These are phyloP conservation scores for Ricinus communis DNA, from an alignment of 345 rosid species.

Conservation along the genomic window DNA sequence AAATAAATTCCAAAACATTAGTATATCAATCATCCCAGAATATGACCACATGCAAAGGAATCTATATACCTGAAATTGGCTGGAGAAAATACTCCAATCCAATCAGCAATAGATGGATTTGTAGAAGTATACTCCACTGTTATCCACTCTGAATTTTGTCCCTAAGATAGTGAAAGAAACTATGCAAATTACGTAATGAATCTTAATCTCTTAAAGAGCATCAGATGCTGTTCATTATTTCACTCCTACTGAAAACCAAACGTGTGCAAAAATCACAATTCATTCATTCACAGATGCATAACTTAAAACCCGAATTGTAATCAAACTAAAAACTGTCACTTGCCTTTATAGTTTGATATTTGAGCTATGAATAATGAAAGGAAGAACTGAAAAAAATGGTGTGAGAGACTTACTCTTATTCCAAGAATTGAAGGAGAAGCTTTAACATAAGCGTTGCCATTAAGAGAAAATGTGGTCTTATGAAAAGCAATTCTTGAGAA, in stretches of 20 bases:
- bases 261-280: not conserved
- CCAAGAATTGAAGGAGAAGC: slow-evolving; percentile 59
- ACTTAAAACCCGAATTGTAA: not conserved
- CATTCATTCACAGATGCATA: not conserved
- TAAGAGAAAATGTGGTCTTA: slow-evolving; percentile 33
- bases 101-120: slow-evolving; percentile 59
- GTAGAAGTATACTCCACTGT: slow-evolving; percentile 46
- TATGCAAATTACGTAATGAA: slow-evolving; percentile 1
- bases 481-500: slow-evolving; percentile 54
- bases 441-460: slow-evolving; percentile 44
- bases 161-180: slow-evolving; percentile 30
- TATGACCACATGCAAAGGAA: not conserved
- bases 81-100: slow-evolving; percentile 85
- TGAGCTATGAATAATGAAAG: not conserved
- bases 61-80: slow-evolving; percentile 58
- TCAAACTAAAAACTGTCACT: not conserved
- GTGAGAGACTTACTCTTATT: slow-evolving; percentile 30
- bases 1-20: too few relatives aligned
- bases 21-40: not conserved
- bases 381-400: not conserved
- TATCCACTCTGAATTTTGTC: slow-evolving; percentile 55
- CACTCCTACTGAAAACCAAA: not conserved
- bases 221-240: not conserved
- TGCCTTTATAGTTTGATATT: not conserved
- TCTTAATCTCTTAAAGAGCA: not conserved